Conservation (phyloP, 1,284 basidiomycete genomes). For the Neonothopanus nambi region DNA sequence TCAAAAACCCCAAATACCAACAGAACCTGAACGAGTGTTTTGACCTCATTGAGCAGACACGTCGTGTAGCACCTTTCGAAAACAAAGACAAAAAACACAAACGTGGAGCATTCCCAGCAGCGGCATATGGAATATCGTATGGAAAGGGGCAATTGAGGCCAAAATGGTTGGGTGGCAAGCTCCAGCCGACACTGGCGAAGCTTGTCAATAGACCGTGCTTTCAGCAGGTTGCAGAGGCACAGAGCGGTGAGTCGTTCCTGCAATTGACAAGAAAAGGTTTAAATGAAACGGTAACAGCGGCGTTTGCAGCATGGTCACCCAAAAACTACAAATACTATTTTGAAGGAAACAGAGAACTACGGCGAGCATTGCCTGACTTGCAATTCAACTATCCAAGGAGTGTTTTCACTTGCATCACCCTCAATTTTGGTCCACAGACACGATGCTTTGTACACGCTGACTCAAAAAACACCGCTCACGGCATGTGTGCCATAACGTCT, state of each 20-base stretch:
- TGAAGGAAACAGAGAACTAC: neutral
- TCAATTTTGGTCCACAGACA: conserved; percentile 15
- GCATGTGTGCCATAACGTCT: conserved; percentile 15
- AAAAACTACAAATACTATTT: neutral
- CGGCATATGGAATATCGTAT: neutral
- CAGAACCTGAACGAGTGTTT: too few relatives aligned
- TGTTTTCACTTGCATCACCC: neutral
- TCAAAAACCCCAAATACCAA: neutral
- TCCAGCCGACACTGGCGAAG: neutral
- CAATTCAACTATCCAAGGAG: conserved; percentile 1
- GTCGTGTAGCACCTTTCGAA: neutral
- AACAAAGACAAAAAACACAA: neutral
- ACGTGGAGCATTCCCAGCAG: neutral
- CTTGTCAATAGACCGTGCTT: neutral
- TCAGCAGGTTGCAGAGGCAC: neutral
- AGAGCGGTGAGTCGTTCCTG: neutral
- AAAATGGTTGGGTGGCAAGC: neutral
- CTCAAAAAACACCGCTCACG: conserved; percentile 3
- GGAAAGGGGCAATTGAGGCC: conserved; percentile 2
- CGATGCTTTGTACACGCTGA: conserved; percentile 6
- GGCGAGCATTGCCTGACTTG: neutral
- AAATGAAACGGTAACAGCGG: neutral
- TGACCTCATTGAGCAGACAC: neutral
- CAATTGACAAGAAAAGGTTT: neutral
- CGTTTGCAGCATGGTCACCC: neutral